Percentiles rank a stretch among this genome's conserved stretches.
phyloP scores from a whole-genome alignment of 2,329 filamentous ascomycete genomes.

The Sporothrix inflata region DNA sequence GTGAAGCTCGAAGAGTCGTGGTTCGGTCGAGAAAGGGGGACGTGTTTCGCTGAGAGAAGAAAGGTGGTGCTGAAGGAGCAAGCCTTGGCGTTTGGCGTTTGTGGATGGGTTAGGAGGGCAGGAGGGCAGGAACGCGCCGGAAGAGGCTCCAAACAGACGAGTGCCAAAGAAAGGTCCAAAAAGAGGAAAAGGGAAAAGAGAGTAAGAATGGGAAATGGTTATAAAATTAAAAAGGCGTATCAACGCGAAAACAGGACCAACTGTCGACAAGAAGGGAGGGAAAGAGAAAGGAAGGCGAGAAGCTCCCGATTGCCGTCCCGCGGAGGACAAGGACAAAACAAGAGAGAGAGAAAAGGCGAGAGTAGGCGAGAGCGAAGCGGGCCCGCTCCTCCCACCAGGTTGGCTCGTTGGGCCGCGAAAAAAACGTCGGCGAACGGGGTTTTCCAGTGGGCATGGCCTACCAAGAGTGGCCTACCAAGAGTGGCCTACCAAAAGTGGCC shows the following conservation, averaged over 20 bases:
- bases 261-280: too few relatives aligned
- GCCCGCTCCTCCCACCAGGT: neutral
- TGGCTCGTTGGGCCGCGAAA: neutral
- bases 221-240: too few relatives aligned
- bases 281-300: too few relatives aligned
- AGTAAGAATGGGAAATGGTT: neutral
- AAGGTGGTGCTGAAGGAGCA: neutral
- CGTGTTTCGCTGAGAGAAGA: neutral
- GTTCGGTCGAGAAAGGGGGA: too few relatives aligned
- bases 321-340: too few relatives aligned
- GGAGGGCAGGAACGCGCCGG: neutral
- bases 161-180: neutral
- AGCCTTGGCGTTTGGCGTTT: neutral
- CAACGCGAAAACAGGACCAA: too few relatives aligned
- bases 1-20: neutral
- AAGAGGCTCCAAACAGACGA: neutral
- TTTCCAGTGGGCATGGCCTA: slow-evolving; percentile 3
- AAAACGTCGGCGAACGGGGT: neutral
- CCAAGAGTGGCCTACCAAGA: too few relatives aligned
- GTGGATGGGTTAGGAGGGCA: too few relatives aligned
- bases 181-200: too few relatives aligned
- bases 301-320: too few relatives aligned
- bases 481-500: too few relatives aligned
- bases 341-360: neutral
- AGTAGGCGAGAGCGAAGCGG: neutral